Evolutionary conservation across 2,329 filamentous ascomycete genomes (phyloP).

Genomic region (Phialemoniopsis sp.): DNA sequence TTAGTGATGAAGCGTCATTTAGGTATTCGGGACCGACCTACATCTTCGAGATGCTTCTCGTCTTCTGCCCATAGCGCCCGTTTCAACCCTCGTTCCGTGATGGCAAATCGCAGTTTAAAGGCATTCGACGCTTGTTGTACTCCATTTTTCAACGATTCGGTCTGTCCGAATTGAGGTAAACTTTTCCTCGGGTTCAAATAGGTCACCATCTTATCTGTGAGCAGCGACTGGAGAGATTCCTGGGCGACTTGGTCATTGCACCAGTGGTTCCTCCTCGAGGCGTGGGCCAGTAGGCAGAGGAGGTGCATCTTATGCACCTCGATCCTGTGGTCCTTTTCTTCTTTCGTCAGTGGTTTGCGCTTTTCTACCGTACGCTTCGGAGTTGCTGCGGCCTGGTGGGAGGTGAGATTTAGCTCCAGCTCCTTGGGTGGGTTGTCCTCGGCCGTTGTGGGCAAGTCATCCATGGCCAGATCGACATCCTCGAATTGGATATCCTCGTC

Average conservation of each 20-base stretch:
- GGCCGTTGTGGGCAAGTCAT: neutral
- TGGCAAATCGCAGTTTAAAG: constrained; percentile 66
- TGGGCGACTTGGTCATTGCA: constrained; percentile 76
- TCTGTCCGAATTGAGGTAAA: constrained; percentile 69
- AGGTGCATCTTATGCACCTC: constrained; percentile 85
- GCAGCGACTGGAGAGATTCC: constrained; percentile 55
- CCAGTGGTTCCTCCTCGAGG: constrained; percentile 77
- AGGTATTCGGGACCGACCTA: constrained; percentile 24
- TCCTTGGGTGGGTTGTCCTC: constrained; percentile 14
- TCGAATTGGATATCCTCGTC: constrained; percentile 8
- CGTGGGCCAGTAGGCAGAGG: constrained; percentile 76
- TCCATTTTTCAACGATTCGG: constrained; percentile 74
- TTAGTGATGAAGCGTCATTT: constrained; percentile 12
- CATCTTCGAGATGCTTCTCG: constrained; percentile 53
- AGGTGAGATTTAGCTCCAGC: constrained; percentile 49
- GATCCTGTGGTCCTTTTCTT: constrained; percentile 54
- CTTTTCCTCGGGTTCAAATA: constrained; percentile 66
- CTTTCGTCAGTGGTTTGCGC: constrained; percentile 48
- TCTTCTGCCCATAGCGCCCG: constrained; percentile 73
- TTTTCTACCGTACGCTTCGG: constrained; percentile 28
- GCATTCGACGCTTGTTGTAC: constrained; percentile 63
- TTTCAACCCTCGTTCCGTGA: constrained; percentile 67
- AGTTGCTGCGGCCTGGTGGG: constrained; percentile 29
- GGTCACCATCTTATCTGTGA: constrained; percentile 61
- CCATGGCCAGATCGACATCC: constrained; percentile 1